Conservation (phyloP, 495 filamentous ascomycete genomes). For the Pseudoneurospora amorphoporcata region DNA sequence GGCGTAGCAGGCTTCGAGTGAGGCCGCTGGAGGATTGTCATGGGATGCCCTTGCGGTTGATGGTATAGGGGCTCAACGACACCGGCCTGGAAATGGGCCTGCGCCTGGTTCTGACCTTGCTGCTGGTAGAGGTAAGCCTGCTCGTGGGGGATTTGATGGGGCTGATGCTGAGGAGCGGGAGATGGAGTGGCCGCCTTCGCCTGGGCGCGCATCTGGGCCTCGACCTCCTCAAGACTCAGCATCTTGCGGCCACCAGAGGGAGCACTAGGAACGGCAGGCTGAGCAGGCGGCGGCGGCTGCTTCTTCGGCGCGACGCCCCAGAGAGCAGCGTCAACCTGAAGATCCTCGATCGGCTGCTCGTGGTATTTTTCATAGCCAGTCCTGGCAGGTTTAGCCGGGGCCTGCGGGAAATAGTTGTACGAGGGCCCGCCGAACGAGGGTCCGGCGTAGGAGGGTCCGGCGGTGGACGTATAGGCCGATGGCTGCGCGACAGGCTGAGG, state of each 20-base stretch:
- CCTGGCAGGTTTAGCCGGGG: conserved; percentile 45
- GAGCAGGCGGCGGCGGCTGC: conserved; percentile 25
- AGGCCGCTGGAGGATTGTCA: conserved; percentile 38
- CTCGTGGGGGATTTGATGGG: conserved; percentile 22
- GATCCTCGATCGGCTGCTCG: conserved; percentile 61
- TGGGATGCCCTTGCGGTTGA: conserved; percentile 29
- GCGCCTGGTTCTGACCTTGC: conserved; percentile 16
- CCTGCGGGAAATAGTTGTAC: conserved; percentile 32
- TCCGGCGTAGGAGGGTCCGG: conserved; percentile 5
- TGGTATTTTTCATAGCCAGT: conserved; percentile 86
- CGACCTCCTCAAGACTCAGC: conserved; percentile 94
- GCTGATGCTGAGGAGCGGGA: conserved; percentile 11
- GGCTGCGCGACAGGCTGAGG: conserved; percentile 12
- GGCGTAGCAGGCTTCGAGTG: conserved; percentile 25
- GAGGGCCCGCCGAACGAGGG: conserved; percentile 17
- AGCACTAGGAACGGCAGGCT: conserved; percentile 18
- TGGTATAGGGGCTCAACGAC: conserved; percentile 18
- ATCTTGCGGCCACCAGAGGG: conserved; percentile 56
- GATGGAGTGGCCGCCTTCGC: conserved; percentile 30
- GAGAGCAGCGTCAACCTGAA: conserved; percentile 85
- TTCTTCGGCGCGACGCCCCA: conserved; percentile 72
- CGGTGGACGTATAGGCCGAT: conserved; percentile 18
- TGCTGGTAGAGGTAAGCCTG: conserved; percentile 15
- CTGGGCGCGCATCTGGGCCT: conserved; percentile 79
- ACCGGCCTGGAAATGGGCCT: conserved; percentile 15